A percentile compares a stretch with the other conserved stretches of the same genome.
phyloP scores from a whole-genome alignment of 352 stramenopile species.

The Phytophthora foliorum region DNA sequence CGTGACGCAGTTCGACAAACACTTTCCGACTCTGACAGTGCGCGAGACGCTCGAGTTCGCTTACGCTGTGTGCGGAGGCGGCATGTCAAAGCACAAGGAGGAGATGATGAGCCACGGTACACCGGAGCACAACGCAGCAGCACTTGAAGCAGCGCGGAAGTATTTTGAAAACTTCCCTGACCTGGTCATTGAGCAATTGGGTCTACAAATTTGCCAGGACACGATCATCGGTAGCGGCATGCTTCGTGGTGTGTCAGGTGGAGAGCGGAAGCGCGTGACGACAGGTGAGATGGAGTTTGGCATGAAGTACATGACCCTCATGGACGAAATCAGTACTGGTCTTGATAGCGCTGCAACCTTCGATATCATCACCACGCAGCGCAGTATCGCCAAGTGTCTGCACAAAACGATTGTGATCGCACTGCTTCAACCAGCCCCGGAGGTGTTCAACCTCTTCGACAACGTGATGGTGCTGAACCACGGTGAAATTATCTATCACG shows the following conservation, averaged over 20 bases:
- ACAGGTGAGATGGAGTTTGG: constrained; percentile 85
- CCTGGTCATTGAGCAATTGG: constrained; percentile 52
- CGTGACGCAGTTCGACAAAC: constrained; percentile 42
- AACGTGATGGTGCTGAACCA: constrained; percentile 67
- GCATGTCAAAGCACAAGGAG: constrained; percentile 43
- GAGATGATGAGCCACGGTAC: constrained; percentile 44
- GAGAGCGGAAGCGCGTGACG: constrained; percentile 74
- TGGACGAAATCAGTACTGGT: constrained; percentile 94
- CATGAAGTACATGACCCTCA: constrained; percentile 76
- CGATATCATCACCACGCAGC: constrained; percentile 89
- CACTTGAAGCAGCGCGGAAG: constrained; percentile 21
- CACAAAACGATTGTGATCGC: constrained; percentile 65
- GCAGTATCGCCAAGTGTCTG: constrained; percentile 50
- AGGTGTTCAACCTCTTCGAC: constrained; percentile 70
- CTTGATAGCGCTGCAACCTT: constrained; percentile 92
- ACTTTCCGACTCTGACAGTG: constrained; percentile 42
- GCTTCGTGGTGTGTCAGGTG: constrained; percentile 64
- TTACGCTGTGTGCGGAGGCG: constrained; percentile 34
- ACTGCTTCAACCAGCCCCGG: constrained; percentile 61
- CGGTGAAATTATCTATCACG: constrained; percentile 73
- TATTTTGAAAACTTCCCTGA: constrained; percentile 52
- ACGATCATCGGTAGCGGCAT: constrained; percentile 64
- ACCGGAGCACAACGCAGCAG: constrained; percentile 40
- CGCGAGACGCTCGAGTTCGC: constrained; percentile 47
- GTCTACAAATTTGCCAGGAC: constrained; percentile 52